A percentile compares a stretch with the other conserved stretches of the same genome.
phyloP scores from a whole-genome alignment of 202 grass and related monocot genomes.

The Sporobolus alterniflorus region DNA sequence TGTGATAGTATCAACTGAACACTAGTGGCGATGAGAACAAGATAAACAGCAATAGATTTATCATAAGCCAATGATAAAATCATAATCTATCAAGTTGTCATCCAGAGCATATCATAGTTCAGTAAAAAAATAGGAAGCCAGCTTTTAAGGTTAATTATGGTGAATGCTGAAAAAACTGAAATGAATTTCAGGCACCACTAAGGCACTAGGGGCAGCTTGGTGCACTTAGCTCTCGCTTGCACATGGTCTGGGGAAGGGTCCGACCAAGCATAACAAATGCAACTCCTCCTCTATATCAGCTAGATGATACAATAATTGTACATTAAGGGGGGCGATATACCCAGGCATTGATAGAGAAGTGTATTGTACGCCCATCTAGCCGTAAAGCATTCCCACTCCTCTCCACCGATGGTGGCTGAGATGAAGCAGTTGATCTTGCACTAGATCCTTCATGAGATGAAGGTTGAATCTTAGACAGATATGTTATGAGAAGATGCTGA shows the following conservation, averaged over 20 bases:
- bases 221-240: too few species aligned
- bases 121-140: neutral
- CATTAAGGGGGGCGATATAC: slow-evolving; percentile 44
- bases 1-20: slow-evolving; percentile 15
- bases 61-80: slow-evolving; percentile 18
- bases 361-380: slow-evolving; percentile 69
- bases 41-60: slow-evolving; percentile 15
- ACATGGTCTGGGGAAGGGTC: too few species aligned
- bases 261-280: slow-evolving; percentile 20
- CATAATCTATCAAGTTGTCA: neutral
- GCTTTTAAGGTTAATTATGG: neutral
- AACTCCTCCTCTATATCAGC: neutral
- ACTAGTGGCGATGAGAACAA: slow-evolving; percentile 1
- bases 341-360: slow-evolving; percentile 94
- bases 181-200: neutral
- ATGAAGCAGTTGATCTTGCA: slow-evolving; percentile 43
- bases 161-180: slow-evolving; percentile 27
- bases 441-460: slow-evolving; percentile 53
- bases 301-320: slow-evolving; percentile 13
- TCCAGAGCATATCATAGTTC: slow-evolving; percentile 26
- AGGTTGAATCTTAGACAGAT: slow-evolving; percentile 29
- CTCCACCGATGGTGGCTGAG: slow-evolving; percentile 39
- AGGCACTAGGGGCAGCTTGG: too few species aligned
- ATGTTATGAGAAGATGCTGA: slow-evolving; percentile 10
- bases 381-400: slow-evolving; percentile 68